These are phyloP conservation scores for Posidonia oceanica DNA, from an alignment of 116 monocot species.

Conservation along the genomic window DNA sequence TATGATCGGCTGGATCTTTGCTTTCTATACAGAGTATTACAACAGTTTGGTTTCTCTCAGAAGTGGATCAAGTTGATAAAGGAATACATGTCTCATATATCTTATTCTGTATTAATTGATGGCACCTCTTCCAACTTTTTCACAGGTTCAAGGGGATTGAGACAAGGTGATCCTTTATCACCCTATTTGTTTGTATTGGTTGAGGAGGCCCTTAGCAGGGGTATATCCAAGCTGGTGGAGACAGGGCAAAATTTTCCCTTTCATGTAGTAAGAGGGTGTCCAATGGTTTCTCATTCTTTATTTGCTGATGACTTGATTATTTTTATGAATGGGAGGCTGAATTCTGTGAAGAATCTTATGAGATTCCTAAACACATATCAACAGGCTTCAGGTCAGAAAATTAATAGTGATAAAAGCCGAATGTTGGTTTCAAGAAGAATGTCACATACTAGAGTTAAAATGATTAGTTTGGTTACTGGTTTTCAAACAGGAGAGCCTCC, in stretches of 20 bases:
- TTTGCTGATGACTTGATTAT: not conserved
- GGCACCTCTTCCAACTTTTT: not conserved
- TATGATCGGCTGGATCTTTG: too few species aligned
- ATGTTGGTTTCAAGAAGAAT: too few species aligned
- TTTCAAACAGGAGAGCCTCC: too few species aligned
- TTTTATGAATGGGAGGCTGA: not conserved
- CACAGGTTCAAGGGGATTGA: not conserved
- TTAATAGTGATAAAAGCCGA: not conserved
- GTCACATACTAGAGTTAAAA: too few species aligned
- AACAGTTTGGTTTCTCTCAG: too few species aligned
- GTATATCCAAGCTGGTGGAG: not conserved
- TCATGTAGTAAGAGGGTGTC: not conserved
- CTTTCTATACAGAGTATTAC: too few species aligned
- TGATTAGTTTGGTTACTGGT: too few species aligned
- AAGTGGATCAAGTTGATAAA: too few species aligned
- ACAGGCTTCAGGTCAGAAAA: not conserved
- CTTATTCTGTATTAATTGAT: not conserved
- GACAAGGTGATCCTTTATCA: not conserved
- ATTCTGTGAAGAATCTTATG: not conserved
- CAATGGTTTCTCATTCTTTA: not conserved
- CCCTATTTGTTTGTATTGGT: not conserved
- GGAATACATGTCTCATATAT: not conserved
- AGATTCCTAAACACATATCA: not conserved
- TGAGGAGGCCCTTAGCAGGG: not conserved
- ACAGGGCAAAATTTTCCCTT: not conserved